Evolutionary conservation across 2,329 filamentous ascomycete species (phyloP), one percentile per base, ranked within the genome.

Genomic region (Zymoseptoria crescenta): DNA sequence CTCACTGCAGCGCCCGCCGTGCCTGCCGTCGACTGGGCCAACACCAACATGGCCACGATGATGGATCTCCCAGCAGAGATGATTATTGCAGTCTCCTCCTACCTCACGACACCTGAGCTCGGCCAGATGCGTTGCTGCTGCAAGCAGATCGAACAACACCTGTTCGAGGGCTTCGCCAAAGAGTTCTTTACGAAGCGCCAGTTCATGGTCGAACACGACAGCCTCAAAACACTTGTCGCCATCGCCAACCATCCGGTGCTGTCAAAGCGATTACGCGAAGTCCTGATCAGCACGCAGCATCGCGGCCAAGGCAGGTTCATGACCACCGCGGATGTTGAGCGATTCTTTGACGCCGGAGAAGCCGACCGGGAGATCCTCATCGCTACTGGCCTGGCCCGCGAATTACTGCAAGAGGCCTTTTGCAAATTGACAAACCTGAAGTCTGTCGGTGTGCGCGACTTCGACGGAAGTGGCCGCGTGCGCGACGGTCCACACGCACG

Each of bases 151-250:
- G 84, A 87, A 67, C 72, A 72, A 20, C 73, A 75, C 1, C 74
- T 87, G 10, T 82, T 83, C 70, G 74, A 78, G 54, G 75, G 75
- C 35, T 88, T 87, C 64, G 76, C 80, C 28, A 74, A 74, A 24
- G 84, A 87, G 62, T 88, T 86, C 75, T 88, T 89, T 72, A 76
- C 74, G 55, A 84, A 83, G 69, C 83, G 81, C 66, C 84, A 87
- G 67, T 88, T 87, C 72, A 85, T 86, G 81, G 67, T 87, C 56
- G 80, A 79, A 1, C 74, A 81, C 35, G 72, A 76, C 64, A 87
- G 84, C 65, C 73, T 87, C 8, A 76, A 81, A 56, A 75, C 79
- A 0, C 74, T 87, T 13, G 57, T 76, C 35, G 73, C 73, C 54
- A 77, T 78, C 55, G 72, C 75, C 9, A 70, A 73, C 50, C 72